Evolutionary conservation across 495 filamentous ascomycete species (phyloP).

Genomic region (Penicillium coffeae): DNA sequence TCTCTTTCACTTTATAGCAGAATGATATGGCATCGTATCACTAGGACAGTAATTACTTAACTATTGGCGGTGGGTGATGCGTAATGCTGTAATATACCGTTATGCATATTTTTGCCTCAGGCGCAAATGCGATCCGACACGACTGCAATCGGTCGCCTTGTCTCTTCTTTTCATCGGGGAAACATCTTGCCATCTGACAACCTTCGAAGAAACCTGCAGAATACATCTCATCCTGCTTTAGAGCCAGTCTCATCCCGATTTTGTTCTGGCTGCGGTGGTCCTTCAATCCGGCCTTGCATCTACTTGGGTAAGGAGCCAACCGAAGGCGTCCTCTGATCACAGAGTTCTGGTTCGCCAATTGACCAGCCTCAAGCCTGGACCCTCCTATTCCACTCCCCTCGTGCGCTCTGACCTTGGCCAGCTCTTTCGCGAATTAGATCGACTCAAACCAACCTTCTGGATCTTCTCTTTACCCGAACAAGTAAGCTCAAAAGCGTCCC

Average conservation of each 20-base stretch:
- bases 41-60: no score
- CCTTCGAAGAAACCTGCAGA: neutral
- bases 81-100: neutral
- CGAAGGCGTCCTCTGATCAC: slow-evolving; percentile 19
- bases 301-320: slow-evolving; percentile 22
- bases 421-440: slow-evolving; percentile 30
- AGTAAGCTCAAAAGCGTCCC: slow-evolving; percentile 18
- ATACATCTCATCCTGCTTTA: neutral
- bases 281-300: slow-evolving; percentile 4
- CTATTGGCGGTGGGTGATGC: no score
- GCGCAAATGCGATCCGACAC: slow-evolving; percentile 3
- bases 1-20: no score
- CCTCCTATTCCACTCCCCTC: slow-evolving; percentile 13
- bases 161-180: slow-evolving; percentile 3
- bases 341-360: slow-evolving; percentile 47
- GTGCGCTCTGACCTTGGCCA: slow-evolving; percentile 23
- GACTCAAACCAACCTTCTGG: slow-evolving; percentile 9
- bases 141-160: slow-evolving; percentile 4
- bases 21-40: neutral
- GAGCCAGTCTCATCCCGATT: neutral
- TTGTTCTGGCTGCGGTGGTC: slow-evolving; percentile 8
- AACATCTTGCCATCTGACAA: slow-evolving; percentile 3
- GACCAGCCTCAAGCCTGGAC: slow-evolving; percentile 15
- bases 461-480: slow-evolving; percentile 22
- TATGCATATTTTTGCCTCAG: neutral